phyloP scores from a whole-genome alignment of 2,329 filamentous ascomycete species.

The Neonectria coccinea region DNA sequence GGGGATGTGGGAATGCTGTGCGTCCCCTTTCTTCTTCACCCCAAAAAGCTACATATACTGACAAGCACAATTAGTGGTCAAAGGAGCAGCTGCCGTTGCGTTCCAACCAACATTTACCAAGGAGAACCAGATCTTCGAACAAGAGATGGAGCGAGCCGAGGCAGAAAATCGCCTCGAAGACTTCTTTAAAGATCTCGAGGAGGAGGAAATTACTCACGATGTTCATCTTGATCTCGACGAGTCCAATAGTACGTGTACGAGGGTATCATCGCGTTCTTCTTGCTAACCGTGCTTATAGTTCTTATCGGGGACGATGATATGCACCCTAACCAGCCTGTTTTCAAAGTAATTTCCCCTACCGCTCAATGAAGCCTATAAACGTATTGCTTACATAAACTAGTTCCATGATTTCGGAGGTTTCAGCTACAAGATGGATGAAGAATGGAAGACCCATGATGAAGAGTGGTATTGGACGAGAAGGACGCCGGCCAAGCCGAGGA shows the following conservation, averaged over 20 bases:
- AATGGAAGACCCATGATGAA: constrained; percentile 31
- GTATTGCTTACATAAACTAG: constrained; percentile 31
- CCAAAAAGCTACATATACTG: neutral
- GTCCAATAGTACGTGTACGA: constrained; percentile 42
- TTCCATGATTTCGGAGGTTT: constrained; percentile 46
- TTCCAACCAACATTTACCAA: constrained; percentile 36
- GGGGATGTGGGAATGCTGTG: constrained; percentile 49
- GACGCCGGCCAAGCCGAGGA: constrained; percentile 35
- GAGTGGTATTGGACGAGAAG: constrained; percentile 34
- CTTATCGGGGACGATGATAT: constrained; percentile 31
- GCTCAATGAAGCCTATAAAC: too few species aligned
- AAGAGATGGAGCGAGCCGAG: constrained; percentile 21
- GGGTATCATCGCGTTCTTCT: neutral
- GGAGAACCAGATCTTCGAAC: constrained; percentile 28
- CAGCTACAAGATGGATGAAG: constrained; percentile 35
- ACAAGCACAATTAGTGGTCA: constrained; percentile 38
- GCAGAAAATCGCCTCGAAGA: neutral
- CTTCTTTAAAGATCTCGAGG: constrained; percentile 23
- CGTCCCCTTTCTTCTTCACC: constrained; percentile 14
- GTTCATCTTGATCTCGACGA: constrained; percentile 48
- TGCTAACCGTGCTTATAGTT: constrained; percentile 34
- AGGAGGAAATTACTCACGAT: constrained; percentile 38
- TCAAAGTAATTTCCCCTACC: constrained; percentile 37
- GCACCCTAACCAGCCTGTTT: constrained; percentile 39
- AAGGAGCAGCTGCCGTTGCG: constrained; percentile 45